These are phyloP conservation scores for Suillus decipiens DNA, from an alignment of 768 basidiomycete genomes.

Conservation along the genomic window DNA sequence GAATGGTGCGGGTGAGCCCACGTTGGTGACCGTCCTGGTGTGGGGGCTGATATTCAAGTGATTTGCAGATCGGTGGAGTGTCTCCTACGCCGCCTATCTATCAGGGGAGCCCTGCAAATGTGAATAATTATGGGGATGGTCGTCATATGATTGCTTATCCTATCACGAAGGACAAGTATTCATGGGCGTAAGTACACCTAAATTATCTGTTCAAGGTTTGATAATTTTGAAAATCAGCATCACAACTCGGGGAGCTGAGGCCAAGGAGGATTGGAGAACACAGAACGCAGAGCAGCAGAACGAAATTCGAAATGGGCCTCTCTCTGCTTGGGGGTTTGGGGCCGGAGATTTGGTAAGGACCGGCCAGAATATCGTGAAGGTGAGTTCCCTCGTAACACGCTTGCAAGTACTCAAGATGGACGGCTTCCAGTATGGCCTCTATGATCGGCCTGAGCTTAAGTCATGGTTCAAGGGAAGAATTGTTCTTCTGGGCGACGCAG, in stretches of 20 bases:
- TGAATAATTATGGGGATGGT: conserved; percentile 40
- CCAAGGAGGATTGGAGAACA: conserved; percentile 44
- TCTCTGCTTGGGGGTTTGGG: conserved; percentile 21
- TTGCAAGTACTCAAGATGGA: not conserved
- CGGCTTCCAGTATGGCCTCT: conserved; percentile 39
- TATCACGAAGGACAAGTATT: conserved; percentile 30
- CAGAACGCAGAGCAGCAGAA: conserved; percentile 30
- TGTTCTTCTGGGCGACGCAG: conserved; percentile 46
- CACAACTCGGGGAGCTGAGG: conserved; percentile 32
- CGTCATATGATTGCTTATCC: conserved; percentile 40
- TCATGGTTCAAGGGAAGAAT: conserved; percentile 45
- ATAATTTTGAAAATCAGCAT: not conserved
- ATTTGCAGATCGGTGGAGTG: conserved; percentile 36
- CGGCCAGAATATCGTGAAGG: conserved; percentile 20
- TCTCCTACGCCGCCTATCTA: conserved; percentile 27
- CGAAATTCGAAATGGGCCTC: conserved; percentile 18
- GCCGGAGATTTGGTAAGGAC: conserved; percentile 22
- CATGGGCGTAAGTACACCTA: conserved; percentile 39
- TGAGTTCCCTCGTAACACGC: conserved; percentile 6
- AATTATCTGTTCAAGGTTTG: not conserved
- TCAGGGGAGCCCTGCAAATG: conserved; percentile 22
- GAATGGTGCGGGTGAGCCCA: conserved; percentile 37
- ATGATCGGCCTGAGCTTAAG: conserved; percentile 42
- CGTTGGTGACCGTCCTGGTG: not conserved
- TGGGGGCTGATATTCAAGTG: not conserved